phyloP scores from a whole-genome alignment of 108 stramenopile genomes.

The Cylindrotheca fusiformis region DNA sequence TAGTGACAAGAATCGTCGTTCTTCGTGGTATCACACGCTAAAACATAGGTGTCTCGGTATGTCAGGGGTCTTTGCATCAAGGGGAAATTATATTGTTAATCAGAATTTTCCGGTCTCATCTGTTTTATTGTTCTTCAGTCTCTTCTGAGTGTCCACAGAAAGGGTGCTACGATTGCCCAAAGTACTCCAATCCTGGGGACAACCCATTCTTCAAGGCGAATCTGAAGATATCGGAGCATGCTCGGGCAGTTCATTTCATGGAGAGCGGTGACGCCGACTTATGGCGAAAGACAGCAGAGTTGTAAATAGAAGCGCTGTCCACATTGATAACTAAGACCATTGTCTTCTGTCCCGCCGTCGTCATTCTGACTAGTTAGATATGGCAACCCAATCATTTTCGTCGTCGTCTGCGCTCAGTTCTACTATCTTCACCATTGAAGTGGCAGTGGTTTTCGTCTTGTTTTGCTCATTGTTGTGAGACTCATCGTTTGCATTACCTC shows the following conservation, averaged over 20 bases:
- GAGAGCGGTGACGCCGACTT: constrained; percentile 56
- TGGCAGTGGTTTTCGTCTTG: constrained; percentile 1
- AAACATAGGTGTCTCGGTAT: constrained; percentile 56
- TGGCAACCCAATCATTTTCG: constrained; percentile 27
- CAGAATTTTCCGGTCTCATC: no score
- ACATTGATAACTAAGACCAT: not conserved
- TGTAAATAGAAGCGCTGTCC: constrained; percentile 29
- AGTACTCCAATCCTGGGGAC: constrained; percentile 47
- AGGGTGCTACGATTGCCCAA: constrained; percentile 83
- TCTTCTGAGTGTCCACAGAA: constrained; percentile 58
- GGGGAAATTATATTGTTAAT: no score
- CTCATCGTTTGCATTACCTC: not conserved
- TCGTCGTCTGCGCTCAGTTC: constrained; percentile 22
- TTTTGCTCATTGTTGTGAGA: not conserved
- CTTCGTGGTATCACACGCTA: constrained; percentile 71
- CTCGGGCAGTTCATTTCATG: constrained; percentile 63
- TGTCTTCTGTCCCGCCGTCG: not conserved
- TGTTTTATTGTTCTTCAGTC: not conserved
- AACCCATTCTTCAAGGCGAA: constrained; percentile 68
- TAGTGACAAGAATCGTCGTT: constrained; percentile 68
- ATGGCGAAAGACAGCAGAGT: constrained; percentile 60
- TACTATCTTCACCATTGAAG: constrained; percentile 23
- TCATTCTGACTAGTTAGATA: constrained; percentile 7
- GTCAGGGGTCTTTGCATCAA: constrained; percentile 10
- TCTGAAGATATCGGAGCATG: constrained; percentile 47